Conservation (phyloP, 2,329 filamentous ascomycete genomes). For the Metarhizium rileyi region DNA sequence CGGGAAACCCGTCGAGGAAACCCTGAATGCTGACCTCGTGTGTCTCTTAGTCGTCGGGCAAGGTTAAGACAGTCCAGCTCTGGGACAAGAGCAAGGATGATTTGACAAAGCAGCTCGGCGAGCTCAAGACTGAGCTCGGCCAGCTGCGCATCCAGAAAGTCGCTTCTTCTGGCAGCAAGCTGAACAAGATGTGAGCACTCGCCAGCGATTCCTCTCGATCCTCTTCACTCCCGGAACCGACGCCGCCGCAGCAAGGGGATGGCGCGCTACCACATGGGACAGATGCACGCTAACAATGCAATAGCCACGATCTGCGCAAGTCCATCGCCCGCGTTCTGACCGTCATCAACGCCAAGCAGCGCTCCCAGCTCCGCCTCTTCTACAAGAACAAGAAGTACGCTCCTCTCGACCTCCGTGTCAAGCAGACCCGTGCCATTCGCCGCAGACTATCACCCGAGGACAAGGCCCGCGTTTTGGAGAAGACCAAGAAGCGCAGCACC, state of each 20-base stretch:
- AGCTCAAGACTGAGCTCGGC: conserved; percentile 93
- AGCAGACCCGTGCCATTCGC: conserved; percentile 97
- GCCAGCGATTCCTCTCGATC: too few relatives aligned
- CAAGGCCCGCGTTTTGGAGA: conserved; percentile 73
- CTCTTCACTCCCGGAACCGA: too few relatives aligned
- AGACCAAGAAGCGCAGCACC: conserved; percentile 89
- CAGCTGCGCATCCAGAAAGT: conserved; percentile 98
- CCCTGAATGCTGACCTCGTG: background rate
- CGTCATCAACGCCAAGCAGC: conserved; percentile 99
- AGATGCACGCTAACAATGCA: conserved; percentile 7
- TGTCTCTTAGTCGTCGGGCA: conserved; percentile 36
- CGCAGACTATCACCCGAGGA: conserved; percentile 91
- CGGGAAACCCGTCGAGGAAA: background rate
- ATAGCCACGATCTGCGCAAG: conserved; percentile 96
- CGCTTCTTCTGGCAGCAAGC: conserved; percentile 86
- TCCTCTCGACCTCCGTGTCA: conserved; percentile 94
- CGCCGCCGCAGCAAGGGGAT: background rate
- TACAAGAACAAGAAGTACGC: conserved; percentile 99
- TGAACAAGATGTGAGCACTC: conserved; percentile 81
- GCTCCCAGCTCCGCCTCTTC: conserved; percentile 94
- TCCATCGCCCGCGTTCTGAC: conserved; percentile 98
- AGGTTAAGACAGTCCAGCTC: conserved; percentile 93
- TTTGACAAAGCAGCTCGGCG: conserved; percentile 85
- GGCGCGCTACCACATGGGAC: background rate
- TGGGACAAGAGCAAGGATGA: conserved; percentile 99